Conservation (phyloP, 768 basidiomycete genomes). For the Podaxis rugospora region DNA sequence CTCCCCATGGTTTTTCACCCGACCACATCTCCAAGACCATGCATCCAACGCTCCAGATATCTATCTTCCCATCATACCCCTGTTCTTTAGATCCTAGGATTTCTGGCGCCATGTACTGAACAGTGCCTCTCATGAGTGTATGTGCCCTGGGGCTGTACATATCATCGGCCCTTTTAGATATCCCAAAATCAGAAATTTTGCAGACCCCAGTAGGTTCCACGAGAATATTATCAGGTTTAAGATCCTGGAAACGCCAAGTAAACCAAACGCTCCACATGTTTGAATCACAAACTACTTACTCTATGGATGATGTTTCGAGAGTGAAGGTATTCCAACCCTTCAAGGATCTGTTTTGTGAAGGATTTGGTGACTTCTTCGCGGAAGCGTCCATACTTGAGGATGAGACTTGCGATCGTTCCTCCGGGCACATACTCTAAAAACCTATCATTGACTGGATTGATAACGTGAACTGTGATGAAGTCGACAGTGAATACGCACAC, state of each 20-base stretch:
- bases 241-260: constrained; percentile 46
- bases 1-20: constrained; percentile 83
- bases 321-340: constrained; percentile 86
- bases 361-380: constrained; percentile 80
- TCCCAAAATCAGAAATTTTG: constrained; percentile 97
- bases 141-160: constrained; percentile 52
- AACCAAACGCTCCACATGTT: not conserved
- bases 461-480: not conserved
- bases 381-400: constrained; percentile 78
- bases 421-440: constrained; percentile 96
- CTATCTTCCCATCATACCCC: constrained; percentile 91
- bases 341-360: constrained; percentile 82
- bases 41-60: constrained; percentile 96
- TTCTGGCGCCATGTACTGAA: constrained; percentile 97
- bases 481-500: constrained; percentile 48
- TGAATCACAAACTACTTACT: constrained; percentile 32
- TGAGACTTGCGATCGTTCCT: constrained; percentile 79
- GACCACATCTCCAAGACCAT: constrained; percentile 96
- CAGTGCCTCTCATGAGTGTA: constrained; percentile 84
- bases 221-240: constrained; percentile 94
- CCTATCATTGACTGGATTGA: constrained; percentile 32
- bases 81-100: constrained; percentile 62
- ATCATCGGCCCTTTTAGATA: constrained; percentile 85
- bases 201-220: constrained; percentile 81
- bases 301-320: constrained; percentile 80